These are phyloP conservation scores for Aspergillus cavernicola DNA, from an alignment of 495 filamentous ascomycete genomes.

Conservation along the genomic window DNA sequence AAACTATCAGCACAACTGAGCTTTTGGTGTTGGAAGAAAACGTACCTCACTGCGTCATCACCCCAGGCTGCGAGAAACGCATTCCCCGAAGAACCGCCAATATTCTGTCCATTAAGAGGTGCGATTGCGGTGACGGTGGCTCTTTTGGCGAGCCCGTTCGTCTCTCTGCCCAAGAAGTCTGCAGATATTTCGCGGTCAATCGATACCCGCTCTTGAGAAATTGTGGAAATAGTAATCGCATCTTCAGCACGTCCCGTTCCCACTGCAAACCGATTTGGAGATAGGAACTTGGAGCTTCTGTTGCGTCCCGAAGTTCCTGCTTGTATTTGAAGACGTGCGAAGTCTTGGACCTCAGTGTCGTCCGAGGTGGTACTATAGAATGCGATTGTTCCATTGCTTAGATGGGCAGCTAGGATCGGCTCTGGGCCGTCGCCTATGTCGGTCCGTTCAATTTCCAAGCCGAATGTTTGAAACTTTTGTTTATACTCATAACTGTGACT, in stretches of 20 bases:
- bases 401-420: slow-evolving; percentile 43
- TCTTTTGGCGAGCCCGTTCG: slow-evolving; percentile 20
- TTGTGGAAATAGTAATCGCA: slow-evolving; percentile 47
- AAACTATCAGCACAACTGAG: neutral
- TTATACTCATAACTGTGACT: slow-evolving; percentile 24
- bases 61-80: slow-evolving; percentile 61
- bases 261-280: slow-evolving; percentile 45
- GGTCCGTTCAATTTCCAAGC: slow-evolving; percentile 27
- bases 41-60: slow-evolving; percentile 52
- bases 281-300: slow-evolving; percentile 52
- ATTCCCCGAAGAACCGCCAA: slow-evolving; percentile 36
- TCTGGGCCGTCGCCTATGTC: slow-evolving; percentile 31
- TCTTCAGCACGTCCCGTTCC: slow-evolving; percentile 43
- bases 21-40: neutral
- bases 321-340: slow-evolving; percentile 33
- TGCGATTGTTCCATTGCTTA: slow-evolving; percentile 38
- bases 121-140: slow-evolving; percentile 49
- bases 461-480: slow-evolving; percentile 32
- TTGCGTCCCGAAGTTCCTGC: slow-evolving; percentile 25
- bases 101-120: slow-evolving; percentile 38
- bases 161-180: slow-evolving; percentile 23
- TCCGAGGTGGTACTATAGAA: slow-evolving; percentile 42
- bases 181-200: slow-evolving; percentile 32
- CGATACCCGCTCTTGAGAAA: slow-evolving; percentile 39
- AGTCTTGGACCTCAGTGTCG: slow-evolving; percentile 30